Evolutionary conservation across 73 alveolate genomes (phyloP).

Genomic region (Blepharisma stoltei): DNA sequence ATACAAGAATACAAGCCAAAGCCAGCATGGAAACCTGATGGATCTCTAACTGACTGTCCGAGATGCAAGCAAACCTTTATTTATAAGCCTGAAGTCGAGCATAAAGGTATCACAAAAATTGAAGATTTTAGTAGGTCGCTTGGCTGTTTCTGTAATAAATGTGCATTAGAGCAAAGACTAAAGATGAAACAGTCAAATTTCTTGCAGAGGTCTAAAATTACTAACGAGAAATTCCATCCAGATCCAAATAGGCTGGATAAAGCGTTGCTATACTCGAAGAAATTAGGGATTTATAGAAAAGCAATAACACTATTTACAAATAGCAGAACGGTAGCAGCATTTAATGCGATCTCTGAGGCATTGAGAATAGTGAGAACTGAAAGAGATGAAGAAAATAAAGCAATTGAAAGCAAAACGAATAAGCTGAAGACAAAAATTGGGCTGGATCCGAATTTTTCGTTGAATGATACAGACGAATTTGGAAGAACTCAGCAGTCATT

Average conservation of each 20-base stretch:
- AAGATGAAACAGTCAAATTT: not conserved
- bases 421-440: not conserved
- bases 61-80: not conserved
- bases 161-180: not conserved
- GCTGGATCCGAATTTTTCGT: not conserved
- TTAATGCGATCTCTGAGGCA: not conserved
- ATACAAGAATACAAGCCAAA: too few relatives aligned
- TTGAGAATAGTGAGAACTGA: not conserved
- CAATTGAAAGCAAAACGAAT: not conserved
- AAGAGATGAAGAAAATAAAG: not conserved
- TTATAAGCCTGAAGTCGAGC: not conserved
- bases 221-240: not conserved
- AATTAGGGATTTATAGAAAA: not conserved
- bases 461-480: not conserved
- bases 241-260: not conserved
- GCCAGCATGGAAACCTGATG: not conserved
- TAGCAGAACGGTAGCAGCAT: not conserved
- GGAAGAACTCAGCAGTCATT: not conserved
- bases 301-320: not conserved
- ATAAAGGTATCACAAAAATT: not conserved
- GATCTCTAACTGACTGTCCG: not conserved
- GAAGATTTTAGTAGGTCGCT: too few relatives aligned
- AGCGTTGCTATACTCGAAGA: not conserved
- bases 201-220: not conserved
- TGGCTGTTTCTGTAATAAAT: not conserved